These are phyloP conservation scores for Calonectria hongkongensis DNA, from an alignment of 2,329 filamentous ascomycete species.

Conservation along the genomic window DNA sequence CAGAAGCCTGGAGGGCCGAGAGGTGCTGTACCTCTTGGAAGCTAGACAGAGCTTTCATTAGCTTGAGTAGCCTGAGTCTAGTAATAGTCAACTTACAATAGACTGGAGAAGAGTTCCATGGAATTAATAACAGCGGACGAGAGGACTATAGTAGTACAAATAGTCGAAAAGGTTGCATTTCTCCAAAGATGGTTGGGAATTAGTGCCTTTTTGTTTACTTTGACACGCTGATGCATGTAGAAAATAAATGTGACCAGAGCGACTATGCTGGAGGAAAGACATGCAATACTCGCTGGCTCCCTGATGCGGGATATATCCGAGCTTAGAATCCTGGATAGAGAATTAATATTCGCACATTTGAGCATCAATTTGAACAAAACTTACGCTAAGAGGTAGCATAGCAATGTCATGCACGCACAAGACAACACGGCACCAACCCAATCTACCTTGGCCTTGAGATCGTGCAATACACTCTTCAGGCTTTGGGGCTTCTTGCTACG, in stretches of 20 bases:
- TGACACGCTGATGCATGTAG: slow-evolving; percentile 73
- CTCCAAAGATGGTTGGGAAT: slow-evolving; percentile 78
- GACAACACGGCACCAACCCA: slow-evolving; percentile 70
- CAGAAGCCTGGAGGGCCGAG: slow-evolving; percentile 65
- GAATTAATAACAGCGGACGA: slow-evolving; percentile 66
- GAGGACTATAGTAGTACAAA: slow-evolving; percentile 71
- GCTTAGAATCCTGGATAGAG: slow-evolving; percentile 56
- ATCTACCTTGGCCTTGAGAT: slow-evolving; percentile 66
- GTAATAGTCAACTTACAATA: slow-evolving; percentile 63
- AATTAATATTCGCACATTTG: not conserved
- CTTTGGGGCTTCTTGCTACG: slow-evolving; percentile 47
- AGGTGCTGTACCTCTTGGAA: slow-evolving; percentile 70
- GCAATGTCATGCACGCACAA: slow-evolving; percentile 64
- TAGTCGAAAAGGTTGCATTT: slow-evolving; percentile 71
- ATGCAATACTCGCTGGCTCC: slow-evolving; percentile 64
- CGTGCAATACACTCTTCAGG: slow-evolving; percentile 47
- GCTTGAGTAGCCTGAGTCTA: not conserved
- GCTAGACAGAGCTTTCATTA: slow-evolving; percentile 50
- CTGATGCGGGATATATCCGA: slow-evolving; percentile 62
- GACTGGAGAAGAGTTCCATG: slow-evolving; percentile 66
- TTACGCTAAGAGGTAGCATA: slow-evolving; percentile 71
- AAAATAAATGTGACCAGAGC: slow-evolving; percentile 70
- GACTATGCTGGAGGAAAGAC: slow-evolving; percentile 63
- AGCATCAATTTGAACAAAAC: slow-evolving; percentile 44
- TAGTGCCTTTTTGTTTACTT: slow-evolving; percentile 68